Evolutionary conservation across 73 alveolate species (phyloP), one percentile per base, ranked within the genome.

Genomic region (Stentor roeselii): DNA sequence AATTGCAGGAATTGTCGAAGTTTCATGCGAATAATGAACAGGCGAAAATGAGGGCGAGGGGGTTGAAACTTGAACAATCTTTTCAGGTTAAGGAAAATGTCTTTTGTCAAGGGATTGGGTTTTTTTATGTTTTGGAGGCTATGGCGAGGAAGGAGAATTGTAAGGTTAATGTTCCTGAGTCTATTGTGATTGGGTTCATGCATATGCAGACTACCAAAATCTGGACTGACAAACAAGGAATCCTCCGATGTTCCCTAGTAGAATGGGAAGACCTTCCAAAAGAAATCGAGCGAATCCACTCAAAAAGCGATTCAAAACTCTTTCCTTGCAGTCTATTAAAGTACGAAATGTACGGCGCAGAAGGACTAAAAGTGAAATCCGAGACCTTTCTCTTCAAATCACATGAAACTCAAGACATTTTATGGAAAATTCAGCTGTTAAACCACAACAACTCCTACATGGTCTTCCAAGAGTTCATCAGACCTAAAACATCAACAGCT

Each of bases 181-280:
- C 41, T n/a, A 67, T 67, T 67, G 11, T 67, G 34, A 34, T 67
- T 21, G 80, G 80, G 34, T 67, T 67, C 34, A 40, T 36, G 11
- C 80, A 21, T 1, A 67, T 21, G 1, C 34, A 36, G 11, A 36
- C 80, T 27, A 67, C 37, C 27, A 67, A 32, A 34, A 0, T 67
- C 11, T 67, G 80, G 37, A 67, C 80, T 67, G 80, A 67, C 2
- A 67, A 32, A n/a, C 41, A 67, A 0, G 80, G 80, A 40, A 21
- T 67, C 21, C 42, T 67, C 11, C 21, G 34, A 34, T 67, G 42
- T 21, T 15, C n/a, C 27, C 37, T 27, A 27, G 14, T 67, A 1
- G 50, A 67, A 21, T 67, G 80, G 37, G 37, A 67, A 21, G 34
- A 67, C 37, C 34, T 67, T 1, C 80, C 14, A 21, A 0, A 67